These are phyloP conservation scores for Candida smagusa DNA, from an alignment of 1,139 yeast species.

Conservation along the genomic window DNA sequence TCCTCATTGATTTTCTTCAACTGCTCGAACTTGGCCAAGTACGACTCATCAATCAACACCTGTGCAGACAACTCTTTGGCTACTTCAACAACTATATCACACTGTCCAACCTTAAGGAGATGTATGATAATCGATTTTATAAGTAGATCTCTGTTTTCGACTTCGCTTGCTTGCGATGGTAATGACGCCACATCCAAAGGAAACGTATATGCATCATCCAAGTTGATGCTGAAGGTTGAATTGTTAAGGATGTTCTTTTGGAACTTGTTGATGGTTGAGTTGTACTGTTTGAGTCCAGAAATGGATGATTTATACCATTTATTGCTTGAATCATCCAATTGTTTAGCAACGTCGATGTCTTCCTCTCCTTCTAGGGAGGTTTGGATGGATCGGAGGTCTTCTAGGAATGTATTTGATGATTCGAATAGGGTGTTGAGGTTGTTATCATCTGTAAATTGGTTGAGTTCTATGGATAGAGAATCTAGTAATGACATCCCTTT, in stretches of 20 bases:
- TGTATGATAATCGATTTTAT: constrained; percentile 41
- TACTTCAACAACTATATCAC: constrained; percentile 34
- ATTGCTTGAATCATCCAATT: constrained; percentile 11
- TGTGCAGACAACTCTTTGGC: constrained; percentile 21
- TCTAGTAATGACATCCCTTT: constrained; percentile 23
- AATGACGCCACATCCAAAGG: constrained; percentile 34
- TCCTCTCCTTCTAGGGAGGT: constrained; percentile 19
- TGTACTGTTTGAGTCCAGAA: constrained; percentile 32
- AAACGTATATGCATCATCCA: constrained; percentile 45
- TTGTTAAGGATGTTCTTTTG: constrained; percentile 34
- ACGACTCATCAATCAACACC: constrained; percentile 19
- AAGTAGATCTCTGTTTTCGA: constrained; percentile 33
- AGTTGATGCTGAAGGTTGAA: constrained; percentile 27
- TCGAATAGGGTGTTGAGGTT: constrained; percentile 19
- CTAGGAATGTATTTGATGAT: constrained; percentile 25
- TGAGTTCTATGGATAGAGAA: constrained; percentile 27
- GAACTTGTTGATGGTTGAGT: constrained; percentile 35
- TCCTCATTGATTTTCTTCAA: constrained; percentile 38
- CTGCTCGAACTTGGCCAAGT: constrained; percentile 26
- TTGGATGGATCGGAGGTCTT: constrained; percentile 28
- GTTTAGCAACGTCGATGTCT: constrained; percentile 10
- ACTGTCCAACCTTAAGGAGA: constrained; percentile 41
- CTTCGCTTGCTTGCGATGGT: constrained; percentile 20
- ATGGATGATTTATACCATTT: constrained; percentile 41
- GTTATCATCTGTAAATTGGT: constrained; percentile 23